phyloP scores from a whole-genome alignment of 148 eudicot species.

The Cornus kousa region DNA sequence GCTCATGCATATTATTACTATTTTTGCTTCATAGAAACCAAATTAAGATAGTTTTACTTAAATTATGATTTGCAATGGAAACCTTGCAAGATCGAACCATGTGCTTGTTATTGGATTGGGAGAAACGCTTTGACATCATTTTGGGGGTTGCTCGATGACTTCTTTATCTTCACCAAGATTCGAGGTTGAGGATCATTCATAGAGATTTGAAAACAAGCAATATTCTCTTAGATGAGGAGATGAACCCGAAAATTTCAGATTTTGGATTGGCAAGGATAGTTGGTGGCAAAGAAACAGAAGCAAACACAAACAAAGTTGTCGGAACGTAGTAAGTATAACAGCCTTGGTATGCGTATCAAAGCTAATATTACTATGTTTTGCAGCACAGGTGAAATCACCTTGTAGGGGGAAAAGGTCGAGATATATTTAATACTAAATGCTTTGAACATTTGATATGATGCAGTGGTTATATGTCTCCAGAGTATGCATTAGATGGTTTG shows the following conservation, averaged over 20 bases:
- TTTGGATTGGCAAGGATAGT: slow-evolving; percentile 21
- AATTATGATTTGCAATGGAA: not conserved
- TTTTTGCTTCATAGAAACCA: too few species aligned
- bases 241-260: slow-evolving; percentile 23
- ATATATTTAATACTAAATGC: too few species aligned
- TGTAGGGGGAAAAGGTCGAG: too few species aligned
- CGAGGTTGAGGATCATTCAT: slow-evolving; percentile 17
- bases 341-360: too few species aligned
- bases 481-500: slow-evolving; percentile 14
- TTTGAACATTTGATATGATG: not conserved
- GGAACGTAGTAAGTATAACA: slow-evolving; percentile 20
- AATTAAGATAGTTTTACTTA: not conserved
- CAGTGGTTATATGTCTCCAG: slow-evolving; percentile 18
- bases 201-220: slow-evolving; percentile 22
- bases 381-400: too few species aligned
- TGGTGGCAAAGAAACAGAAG: slow-evolving; percentile 15
- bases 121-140: slow-evolving; percentile 38
- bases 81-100: not conserved
- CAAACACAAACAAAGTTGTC: slow-evolving; percentile 14
- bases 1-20: not conserved
- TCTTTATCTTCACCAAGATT: slow-evolving; percentile 22
- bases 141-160: slow-evolving; percentile 29
- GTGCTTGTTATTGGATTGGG: slow-evolving; percentile 5
- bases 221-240: slow-evolving; percentile 12
- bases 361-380: too few species aligned